phyloP scores from a whole-genome alignment of 352 stramenopile species.

The Hyaloperonospora arabidopsidis region DNA sequence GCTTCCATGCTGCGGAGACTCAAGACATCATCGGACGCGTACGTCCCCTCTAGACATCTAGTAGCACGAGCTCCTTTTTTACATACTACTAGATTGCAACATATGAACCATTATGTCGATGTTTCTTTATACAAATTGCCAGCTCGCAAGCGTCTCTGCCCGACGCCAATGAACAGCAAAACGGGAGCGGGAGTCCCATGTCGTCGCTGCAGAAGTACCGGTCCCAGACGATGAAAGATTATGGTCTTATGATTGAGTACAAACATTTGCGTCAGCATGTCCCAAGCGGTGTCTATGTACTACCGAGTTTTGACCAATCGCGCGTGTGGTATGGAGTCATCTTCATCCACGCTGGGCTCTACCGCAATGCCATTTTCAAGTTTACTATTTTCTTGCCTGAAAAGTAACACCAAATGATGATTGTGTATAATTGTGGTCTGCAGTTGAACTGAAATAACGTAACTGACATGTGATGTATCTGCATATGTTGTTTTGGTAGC shows the following conservation, averaged over 20 bases:
- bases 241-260: constrained; percentile 96
- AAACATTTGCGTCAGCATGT: constrained; percentile 93
- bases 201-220: constrained; percentile 79
- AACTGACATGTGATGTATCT: background rate
- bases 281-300: constrained; percentile 91
- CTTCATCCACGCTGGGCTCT: constrained; percentile 92
- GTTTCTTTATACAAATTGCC: background rate
- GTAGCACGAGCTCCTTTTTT: background rate
- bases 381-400: constrained; percentile 87
- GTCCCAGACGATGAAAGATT: constrained; percentile 88
- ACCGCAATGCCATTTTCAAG: constrained; percentile 96
- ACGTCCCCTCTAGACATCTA: constrained; percentile 10
- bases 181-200: constrained; percentile 42
- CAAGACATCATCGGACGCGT: constrained; percentile 49
- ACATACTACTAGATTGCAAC: background rate
- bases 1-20: constrained; percentile 56
- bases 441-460: background rate
- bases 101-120: background rate
- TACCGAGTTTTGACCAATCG: constrained; percentile 89
- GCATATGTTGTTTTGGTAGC: constrained; percentile 31
- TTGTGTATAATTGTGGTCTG: too few species aligned
- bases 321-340: constrained; percentile 92
- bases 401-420: constrained; percentile 31
- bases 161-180: constrained; percentile 13
- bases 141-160: constrained; percentile 16